Evolutionary conservation across 2,329 filamentous ascomycete species (phyloP), one percentile per base, ranked within the genome.

Genomic region (Calonectria crousiana): DNA sequence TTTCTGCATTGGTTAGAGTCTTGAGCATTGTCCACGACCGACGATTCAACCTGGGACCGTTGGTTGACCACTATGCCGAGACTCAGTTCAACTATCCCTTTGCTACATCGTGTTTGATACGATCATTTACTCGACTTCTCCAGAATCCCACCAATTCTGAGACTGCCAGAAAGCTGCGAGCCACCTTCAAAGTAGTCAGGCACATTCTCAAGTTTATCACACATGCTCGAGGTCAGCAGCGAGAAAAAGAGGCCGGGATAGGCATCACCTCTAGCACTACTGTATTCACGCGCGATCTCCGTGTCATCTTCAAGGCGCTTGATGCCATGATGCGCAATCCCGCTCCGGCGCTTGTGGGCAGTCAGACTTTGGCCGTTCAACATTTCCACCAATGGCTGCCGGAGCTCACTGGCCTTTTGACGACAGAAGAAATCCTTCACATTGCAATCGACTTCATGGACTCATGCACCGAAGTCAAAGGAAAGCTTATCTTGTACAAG

Each of bases 341-440:
- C 2, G 94, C 95, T 3, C 94, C 97, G 0, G 93, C 96, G 23
- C 87, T 98, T 30, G 94, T 98, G 18, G 97, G 97, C 41, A 98
- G 95, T 76, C 98, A 99, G 85, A 98, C 97, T 0, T 88, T 99
- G 65, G 93, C 97, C 3, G 95, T 98, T 16, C 97, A 99, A 84
- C 95, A 98, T 83, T 98, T 98, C 83, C 96, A 98, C 82, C 94
- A 95, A 0, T 99, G 97, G 97, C 88, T 99, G n/a, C 96, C 97
- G 0, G 96, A 98, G 82, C 91, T 99, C 13, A 89, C 92, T 0
- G 92, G 93, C 2, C 89, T 97, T 47, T 89, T 98, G 81, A 91
- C 90, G 5, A 92, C 93, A 0, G 93, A 95, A 79, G 96, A 98
- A 83, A 96, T 98, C 58, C 87, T 98, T 67, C 94, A 98, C 80